These are phyloP conservation scores for Talaromyces islandicus DNA, from an alignment of 2,329 filamentous ascomycete species.

Conservation along the genomic window DNA sequence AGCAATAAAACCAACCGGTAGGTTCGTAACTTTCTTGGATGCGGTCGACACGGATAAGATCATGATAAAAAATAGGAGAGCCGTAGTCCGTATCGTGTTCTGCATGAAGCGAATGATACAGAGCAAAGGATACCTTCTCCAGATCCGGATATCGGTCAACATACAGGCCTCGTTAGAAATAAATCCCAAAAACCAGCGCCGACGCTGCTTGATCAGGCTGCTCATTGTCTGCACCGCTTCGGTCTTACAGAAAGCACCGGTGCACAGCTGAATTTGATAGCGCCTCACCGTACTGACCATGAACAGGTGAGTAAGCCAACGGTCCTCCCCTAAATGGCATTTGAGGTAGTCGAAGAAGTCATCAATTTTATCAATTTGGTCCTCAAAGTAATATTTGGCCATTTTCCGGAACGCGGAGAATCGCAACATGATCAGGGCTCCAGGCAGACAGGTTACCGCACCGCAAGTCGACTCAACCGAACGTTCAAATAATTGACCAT, in stretches of 20 bases:
- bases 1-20: conserved; percentile 89
- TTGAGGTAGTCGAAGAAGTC: conserved; percentile 97
- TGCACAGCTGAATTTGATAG: conserved; percentile 97
- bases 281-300: conserved; percentile 94
- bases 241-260: conserved; percentile 95
- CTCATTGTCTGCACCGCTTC: conserved; percentile 86
- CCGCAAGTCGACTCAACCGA: conserved; percentile 93
- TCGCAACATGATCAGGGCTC: conserved; percentile 89
- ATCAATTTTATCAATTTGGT: conserved; percentile 91
- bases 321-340: conserved; percentile 88
- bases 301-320: conserved; percentile 96
- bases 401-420: conserved; percentile 95
- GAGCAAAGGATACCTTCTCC: conserved; percentile 83
- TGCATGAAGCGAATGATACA: conserved; percentile 87
- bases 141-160: conserved; percentile 88
- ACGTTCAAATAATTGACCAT: conserved; percentile 91
- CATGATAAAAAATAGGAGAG: conserved; percentile 91
- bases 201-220: conserved; percentile 85
- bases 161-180: conserved; percentile 98
- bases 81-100: conserved; percentile 92
- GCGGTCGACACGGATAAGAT: conserved; percentile 80
- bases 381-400: conserved; percentile 97
- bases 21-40: conserved; percentile 66
- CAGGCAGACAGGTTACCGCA: conserved; percentile 88
- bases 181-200: conserved; percentile 94